Conservation (phyloP, 2,329 filamentous ascomycete genomes). For the Fusarium sp. region DNA sequence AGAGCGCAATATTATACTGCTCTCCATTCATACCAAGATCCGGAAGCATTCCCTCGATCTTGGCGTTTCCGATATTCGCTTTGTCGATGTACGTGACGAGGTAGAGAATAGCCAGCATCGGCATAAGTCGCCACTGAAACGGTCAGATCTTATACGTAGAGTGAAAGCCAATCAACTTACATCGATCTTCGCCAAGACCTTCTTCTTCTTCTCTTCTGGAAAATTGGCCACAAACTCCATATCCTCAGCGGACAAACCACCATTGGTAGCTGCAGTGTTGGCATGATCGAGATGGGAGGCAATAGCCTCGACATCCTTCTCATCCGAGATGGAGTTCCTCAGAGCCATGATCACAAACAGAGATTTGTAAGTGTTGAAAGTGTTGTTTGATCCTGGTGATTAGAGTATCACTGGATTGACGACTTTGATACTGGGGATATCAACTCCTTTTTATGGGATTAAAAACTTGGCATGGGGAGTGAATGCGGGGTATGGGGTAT, state of each 20-base stretch:
- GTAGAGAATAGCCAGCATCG: slow-evolving; percentile 24
- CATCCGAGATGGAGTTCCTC: slow-evolving; percentile 9
- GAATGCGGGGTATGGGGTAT: slow-evolving; percentile 26
- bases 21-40: slow-evolving; percentile 26
- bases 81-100: slow-evolving; percentile 30
- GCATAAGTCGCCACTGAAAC: slow-evolving; percentile 23
- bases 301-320: slow-evolving; percentile 33
- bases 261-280: neutral
- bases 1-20: slow-evolving; percentile 28
- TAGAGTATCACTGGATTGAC: neutral
- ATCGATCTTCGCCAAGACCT: slow-evolving; percentile 32
- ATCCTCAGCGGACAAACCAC: slow-evolving; percentile 21
- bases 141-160: neutral
- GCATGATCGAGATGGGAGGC: slow-evolving; percentile 16
- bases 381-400: neutral
- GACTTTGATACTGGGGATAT: neutral
- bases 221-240: slow-evolving; percentile 34
- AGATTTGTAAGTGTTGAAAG: neutral
- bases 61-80: slow-evolving; percentile 31
- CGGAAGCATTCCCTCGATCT: slow-evolving; percentile 25
- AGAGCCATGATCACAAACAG: slow-evolving; percentile 3
- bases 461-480: neutral
- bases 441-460: slow-evolving; percentile 16
- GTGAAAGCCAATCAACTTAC: neutral
- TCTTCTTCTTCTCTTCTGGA: slow-evolving; percentile 34